phyloP scores from a whole-genome alignment of 306 rosid genomes.

The Cucurbita moschata region DNA sequence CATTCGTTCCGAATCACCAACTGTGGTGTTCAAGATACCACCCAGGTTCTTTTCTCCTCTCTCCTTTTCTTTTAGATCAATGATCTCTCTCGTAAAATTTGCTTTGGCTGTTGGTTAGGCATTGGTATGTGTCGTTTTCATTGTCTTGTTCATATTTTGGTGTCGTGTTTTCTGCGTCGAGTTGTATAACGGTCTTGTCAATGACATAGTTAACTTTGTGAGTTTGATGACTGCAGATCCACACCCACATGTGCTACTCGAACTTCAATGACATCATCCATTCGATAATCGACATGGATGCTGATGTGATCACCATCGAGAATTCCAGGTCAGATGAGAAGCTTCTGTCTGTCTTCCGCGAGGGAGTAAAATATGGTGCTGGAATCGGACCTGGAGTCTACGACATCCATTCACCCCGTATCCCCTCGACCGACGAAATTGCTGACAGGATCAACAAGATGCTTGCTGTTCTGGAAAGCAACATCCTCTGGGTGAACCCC shows the following conservation, averaged over 20 bases:
- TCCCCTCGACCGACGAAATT: constrained; percentile 57
- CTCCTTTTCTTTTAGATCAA: not conserved
- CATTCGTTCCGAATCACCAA: constrained; percentile 83
- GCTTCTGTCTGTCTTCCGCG: constrained; percentile 67
- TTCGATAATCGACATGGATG: constrained; percentile 85
- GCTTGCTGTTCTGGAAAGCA: constrained; percentile 66
- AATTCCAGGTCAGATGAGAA: constrained; percentile 81
- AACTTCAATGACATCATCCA: constrained; percentile 77
- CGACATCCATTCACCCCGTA: constrained; percentile 82
- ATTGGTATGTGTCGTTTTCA: too few species aligned
- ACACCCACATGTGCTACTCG: constrained; percentile 91
- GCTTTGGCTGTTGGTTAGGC: too few species aligned
- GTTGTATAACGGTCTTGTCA: not conserved
- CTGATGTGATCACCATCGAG: constrained; percentile 83
- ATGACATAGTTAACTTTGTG: not conserved
- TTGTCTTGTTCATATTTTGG: not conserved
- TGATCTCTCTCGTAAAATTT: not conserved
- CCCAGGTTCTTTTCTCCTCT: constrained; percentile 31
- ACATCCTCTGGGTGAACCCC: constrained; percentile 80
- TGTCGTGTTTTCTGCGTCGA: not conserved
- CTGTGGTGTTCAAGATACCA: constrained; percentile 50
- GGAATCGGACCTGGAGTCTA: constrained; percentile 91
- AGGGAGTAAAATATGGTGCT: constrained; percentile 72
- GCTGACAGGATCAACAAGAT: constrained; percentile 59
- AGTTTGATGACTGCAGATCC: constrained; percentile 34